phyloP scores from a whole-genome alignment of 176 grass and related monocot species.

The Chloris gayana region DNA sequence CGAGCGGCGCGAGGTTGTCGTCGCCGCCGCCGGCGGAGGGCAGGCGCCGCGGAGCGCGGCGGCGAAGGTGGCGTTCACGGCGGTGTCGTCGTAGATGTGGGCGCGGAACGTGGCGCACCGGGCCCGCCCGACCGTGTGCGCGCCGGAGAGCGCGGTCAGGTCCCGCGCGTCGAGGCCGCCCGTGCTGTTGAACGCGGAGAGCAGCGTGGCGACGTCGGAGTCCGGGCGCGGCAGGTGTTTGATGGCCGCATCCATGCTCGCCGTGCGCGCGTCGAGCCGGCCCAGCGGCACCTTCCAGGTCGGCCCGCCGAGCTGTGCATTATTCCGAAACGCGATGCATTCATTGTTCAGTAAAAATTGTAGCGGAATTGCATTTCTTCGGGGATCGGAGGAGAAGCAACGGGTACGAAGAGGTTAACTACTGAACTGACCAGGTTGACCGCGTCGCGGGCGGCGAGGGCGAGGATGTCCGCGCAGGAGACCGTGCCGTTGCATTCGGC shows the following conservation, averaged over 20 bases:
- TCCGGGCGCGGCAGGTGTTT: constrained; percentile 55
- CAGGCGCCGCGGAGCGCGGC: constrained; percentile 37
- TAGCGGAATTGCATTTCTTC: too few species aligned
- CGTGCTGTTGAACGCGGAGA: constrained; percentile 52
- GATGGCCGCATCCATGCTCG: constrained; percentile 54
- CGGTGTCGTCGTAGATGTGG: constrained; percentile 70
- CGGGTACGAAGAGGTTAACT: too few species aligned
- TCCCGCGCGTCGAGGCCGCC: constrained; percentile 57
- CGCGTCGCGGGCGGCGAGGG: constrained; percentile 63
- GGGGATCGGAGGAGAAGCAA: too few species aligned
- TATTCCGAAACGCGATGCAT: too few species aligned
- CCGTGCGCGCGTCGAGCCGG: constrained; percentile 48
- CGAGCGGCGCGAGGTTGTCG: constrained; percentile 54
- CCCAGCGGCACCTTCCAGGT: constrained; percentile 70
- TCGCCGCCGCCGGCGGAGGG: constrained; percentile 55
- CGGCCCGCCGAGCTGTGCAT: constrained; percentile 80
- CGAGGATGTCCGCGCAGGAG: constrained; percentile 85
- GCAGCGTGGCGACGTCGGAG: constrained; percentile 51
- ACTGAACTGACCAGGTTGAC: constrained; percentile 46
- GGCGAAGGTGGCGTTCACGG: constrained; percentile 59
- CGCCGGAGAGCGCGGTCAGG: constrained; percentile 77
- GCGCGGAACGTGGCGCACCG: constrained; percentile 63
- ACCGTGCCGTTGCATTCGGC: constrained; percentile 60
- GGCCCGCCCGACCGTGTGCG: constrained; percentile 75
- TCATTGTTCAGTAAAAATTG: too few species aligned